Percentiles rank a stretch among this genome's conserved stretches.
phyloP scores from a whole-genome alignment of 306 rosid species.

The Geum urbanum region DNA sequence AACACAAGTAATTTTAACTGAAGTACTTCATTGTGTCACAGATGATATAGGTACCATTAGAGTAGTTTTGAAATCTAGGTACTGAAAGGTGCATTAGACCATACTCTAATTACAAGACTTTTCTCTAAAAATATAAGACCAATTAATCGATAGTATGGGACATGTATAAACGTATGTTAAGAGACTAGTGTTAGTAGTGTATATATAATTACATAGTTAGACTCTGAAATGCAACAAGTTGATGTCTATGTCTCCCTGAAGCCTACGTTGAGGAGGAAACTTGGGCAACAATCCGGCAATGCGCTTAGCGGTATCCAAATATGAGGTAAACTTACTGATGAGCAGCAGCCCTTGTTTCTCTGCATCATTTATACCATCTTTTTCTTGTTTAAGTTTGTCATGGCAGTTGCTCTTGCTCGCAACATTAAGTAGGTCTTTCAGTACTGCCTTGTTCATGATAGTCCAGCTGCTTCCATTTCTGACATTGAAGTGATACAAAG shows the following conservation, averaged over 20 bases:
- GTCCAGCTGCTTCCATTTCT: slow-evolving; percentile 64
- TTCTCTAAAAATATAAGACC: no score
- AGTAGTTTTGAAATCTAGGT: no score
- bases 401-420: slow-evolving; percentile 23
- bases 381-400: neutral
- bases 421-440: slow-evolving; percentile 26
- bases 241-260: slow-evolving; percentile 40
- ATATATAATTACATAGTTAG: slow-evolving; percentile 19
- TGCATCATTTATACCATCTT: neutral
- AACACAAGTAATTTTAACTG: no score
- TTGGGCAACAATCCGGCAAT: slow-evolving; percentile 54
- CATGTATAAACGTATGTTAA: no score
- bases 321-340: slow-evolving; percentile 22
- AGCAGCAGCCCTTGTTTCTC: slow-evolving; percentile 23
- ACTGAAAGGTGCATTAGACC: no score
- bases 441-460: slow-evolving; percentile 34
- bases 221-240: slow-evolving; percentile 42
- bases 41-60: no score
- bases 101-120: no score
- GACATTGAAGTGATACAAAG: slow-evolving; percentile 53
- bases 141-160: no score
- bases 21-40: no score
- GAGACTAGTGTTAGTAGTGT: no score
- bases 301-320: slow-evolving; percentile 41
- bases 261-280: slow-evolving; percentile 45